Evolutionary conservation across 768 basidiomycete genomes (phyloP), one percentile per base, ranked within the genome.

Genomic region (Russula vinacea): DNA sequence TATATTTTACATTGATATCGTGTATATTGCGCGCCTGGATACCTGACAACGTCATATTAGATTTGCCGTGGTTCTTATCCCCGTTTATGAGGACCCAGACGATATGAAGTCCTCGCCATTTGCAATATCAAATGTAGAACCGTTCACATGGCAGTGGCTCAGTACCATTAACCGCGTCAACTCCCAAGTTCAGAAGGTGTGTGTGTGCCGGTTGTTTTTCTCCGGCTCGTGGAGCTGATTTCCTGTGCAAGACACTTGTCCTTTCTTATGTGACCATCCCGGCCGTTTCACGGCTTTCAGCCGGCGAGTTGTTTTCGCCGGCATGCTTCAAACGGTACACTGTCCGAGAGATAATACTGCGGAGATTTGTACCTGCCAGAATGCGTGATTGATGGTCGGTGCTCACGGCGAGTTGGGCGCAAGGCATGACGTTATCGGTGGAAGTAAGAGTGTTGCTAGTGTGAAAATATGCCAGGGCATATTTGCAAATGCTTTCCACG

Each of bases 121-220:
- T 68, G 74, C 81, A 26, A 77, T 91, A 2, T 82, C 83, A 63
- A 90, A 92, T 60, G 75, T 83, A 2, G 76, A 82, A 22, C 90
- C 90, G 2, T 90, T 92, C 71, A 79, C 87, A 11, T 99, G 97
- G 97, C 83, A 91, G 14, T 98, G 94, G 95, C 82, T 99, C 33
- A 94, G 92, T 75, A 99, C 97, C 1, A 84, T 99, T 66, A 98
- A 97, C 73, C 86, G 97, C 42, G 96, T 98, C 14, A 98, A 96
- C 74, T 87, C 92, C 0, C 94, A 97, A 73, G 96, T 98, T 5
- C 93, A 94, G 76, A 99, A 99, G 85, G 96, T 92, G 26, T 29
- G 68, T 62, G 19, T 22, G 19, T n/a, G n/a, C n/a, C n/a, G 45
- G 40, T 56, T 37, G 14, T 40, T 44, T 29, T 35, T 35, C 3